These are phyloP conservation scores for Tricharina praecox DNA, from an alignment of 495 filamentous ascomycete species.

Conservation along the genomic window DNA sequence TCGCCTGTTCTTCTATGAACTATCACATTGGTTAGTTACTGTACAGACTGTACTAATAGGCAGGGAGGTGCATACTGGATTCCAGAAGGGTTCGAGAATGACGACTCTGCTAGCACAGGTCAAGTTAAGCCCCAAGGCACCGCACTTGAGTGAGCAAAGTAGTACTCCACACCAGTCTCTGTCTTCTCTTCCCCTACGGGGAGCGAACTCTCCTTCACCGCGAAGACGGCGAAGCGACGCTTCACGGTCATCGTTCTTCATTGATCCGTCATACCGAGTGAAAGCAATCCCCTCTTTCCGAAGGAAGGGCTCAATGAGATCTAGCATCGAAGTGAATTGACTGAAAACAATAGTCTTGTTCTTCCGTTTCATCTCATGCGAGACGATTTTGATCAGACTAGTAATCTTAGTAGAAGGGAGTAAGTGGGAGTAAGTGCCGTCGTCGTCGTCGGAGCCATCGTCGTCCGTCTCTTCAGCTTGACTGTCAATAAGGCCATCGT, in stretches of 20 bases:
- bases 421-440: constrained; percentile 24
- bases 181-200: constrained; percentile 44
- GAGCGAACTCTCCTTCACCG: constrained; percentile 36
- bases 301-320: constrained; percentile 88
- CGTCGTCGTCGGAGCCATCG: constrained; percentile 34
- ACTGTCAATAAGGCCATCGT: constrained; percentile 16
- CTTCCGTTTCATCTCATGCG: constrained; percentile 47
- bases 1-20: constrained; percentile 97
- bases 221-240: constrained; percentile 44
- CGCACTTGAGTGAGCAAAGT: constrained; percentile 84
- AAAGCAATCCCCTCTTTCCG: constrained; percentile 51
- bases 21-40: too few species aligned
- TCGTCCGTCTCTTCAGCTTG: constrained; percentile 19
- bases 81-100: constrained; percentile 97
- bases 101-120: constrained; percentile 86
- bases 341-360: constrained; percentile 98
- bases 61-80: constrained; percentile 48
- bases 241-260: constrained; percentile 86
- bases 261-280: constrained; percentile 84
- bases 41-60: too few species aligned
- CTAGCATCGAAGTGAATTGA: constrained; percentile 77
- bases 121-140: constrained; percentile 80
- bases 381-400: constrained; percentile 62
- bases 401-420: constrained; percentile 80
- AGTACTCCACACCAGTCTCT: constrained; percentile 45